Conservation (phyloP, 495 filamentous ascomycete genomes). For the Podospora tetraspora region DNA sequence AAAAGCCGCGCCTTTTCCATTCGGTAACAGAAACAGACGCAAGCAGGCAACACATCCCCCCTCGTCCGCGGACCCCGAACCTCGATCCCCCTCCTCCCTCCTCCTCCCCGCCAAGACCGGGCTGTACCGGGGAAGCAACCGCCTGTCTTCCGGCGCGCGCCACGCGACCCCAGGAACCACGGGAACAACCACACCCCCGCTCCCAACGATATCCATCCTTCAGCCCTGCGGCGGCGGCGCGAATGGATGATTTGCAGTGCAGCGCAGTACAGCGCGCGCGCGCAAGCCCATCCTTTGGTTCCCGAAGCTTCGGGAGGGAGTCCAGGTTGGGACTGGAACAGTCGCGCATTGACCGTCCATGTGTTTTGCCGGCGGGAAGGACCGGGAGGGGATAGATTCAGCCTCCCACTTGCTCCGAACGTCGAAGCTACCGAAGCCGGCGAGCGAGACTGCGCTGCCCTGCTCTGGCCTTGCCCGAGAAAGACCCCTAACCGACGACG, state of each 20-base stretch:
- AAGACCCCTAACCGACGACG: neutral
- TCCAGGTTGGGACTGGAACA: too few relatives aligned
- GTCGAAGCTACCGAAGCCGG: neutral
- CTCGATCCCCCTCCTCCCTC: too few relatives aligned
- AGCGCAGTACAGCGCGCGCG: neutral
- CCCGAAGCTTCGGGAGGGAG: neutral
- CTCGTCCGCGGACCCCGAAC: too few relatives aligned
- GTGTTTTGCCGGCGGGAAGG: too few relatives aligned
- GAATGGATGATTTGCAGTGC: neutral
- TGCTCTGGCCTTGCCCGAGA: too few relatives aligned
- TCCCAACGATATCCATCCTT: neutral
- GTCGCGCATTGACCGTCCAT: too few relatives aligned
- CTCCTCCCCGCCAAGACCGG: neutral
- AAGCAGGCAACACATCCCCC: neutral
- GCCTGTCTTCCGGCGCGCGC: neutral
- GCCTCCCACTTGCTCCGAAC: too few relatives aligned
- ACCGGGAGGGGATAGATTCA: too few relatives aligned
- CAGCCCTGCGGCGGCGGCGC: neutral
- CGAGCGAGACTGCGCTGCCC: too few relatives aligned
- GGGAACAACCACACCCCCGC: neutral
- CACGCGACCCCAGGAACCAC: neutral
- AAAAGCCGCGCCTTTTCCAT: neutral
- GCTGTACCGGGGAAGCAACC: neutral
- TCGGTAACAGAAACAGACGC: neutral
- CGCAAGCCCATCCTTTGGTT: neutral